A percentile compares a stretch with the other conserved stretches of the same genome.
Evolutionary conservation across 2,329 filamentous ascomycete species (phyloP).

Genomic region (Botrytis porri): DNA sequence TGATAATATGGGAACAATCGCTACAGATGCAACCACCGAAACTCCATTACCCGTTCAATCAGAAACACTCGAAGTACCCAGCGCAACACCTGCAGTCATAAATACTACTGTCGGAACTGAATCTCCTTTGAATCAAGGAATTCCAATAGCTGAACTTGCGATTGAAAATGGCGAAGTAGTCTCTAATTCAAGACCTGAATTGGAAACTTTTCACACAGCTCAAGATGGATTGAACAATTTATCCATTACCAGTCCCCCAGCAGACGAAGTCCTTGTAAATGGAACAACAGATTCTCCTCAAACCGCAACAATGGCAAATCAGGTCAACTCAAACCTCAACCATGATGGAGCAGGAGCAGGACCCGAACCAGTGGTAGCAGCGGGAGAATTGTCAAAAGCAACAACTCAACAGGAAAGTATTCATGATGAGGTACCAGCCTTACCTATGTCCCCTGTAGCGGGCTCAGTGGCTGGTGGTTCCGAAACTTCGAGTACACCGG

Average conservation of each 20-base stretch:
- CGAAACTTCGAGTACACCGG: background rate
- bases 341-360: background rate
- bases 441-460: background rate
- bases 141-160: background rate
- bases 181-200: slow-evolving; percentile 27
- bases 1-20: slow-evolving; percentile 1
- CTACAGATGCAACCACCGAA: background rate
- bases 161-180: slow-evolving; percentile 30
- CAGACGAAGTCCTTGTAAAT: slow-evolving; percentile 19
- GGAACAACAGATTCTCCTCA: slow-evolving; percentile 11
- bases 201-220: slow-evolving; percentile 30
- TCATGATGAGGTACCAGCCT: background rate
- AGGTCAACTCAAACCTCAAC: background rate
- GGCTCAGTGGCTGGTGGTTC: background rate
- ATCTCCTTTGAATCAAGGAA: slow-evolving; percentile 1
- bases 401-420: slow-evolving; percentile 14
- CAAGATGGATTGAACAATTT: slow-evolving; percentile 23
- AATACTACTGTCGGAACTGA: slow-evolving; percentile 1
- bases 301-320: background rate
- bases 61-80: slow-evolving; percentile 23
- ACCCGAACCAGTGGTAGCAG: background rate
- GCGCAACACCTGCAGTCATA: slow-evolving; percentile 18
- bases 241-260: slow-evolving; percentile 27
- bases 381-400: slow-evolving; percentile 9
- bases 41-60: background rate